A percentile compares a stretch with the other conserved stretches of the same genome.
phyloP scores from a whole-genome alignment of 495 filamentous ascomycete species.

The Evansstolkia leycettana region DNA sequence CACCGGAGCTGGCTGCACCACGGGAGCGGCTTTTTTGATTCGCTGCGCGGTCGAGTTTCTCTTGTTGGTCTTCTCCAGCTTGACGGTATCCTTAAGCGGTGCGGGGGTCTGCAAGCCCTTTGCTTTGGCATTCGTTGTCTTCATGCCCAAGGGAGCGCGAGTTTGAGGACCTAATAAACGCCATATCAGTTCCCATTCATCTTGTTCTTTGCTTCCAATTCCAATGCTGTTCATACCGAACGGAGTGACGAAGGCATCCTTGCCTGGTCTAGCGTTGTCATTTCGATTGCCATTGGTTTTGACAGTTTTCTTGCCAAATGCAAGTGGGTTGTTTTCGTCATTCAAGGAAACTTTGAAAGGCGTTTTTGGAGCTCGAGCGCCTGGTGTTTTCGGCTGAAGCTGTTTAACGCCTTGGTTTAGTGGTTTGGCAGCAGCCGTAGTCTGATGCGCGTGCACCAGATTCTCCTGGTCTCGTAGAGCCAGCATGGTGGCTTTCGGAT shows the following conservation, averaged over 20 bases:
- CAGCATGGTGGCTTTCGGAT: constrained; percentile 46
- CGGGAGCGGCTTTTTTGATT: constrained; percentile 29
- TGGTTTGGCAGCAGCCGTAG: constrained; percentile 65
- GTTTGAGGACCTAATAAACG: constrained; percentile 44
- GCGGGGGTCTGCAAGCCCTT: constrained; percentile 54
- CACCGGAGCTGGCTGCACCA: constrained; percentile 20
- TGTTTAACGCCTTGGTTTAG: constrained; percentile 54
- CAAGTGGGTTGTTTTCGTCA: constrained; percentile 69
- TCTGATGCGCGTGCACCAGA: constrained; percentile 61
- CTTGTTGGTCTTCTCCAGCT: constrained; percentile 34
- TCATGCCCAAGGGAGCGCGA: constrained; percentile 76
- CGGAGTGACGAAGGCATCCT: constrained; percentile 71
- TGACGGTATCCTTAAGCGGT: constrained; percentile 29
- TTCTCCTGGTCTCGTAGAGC: constrained; percentile 88
- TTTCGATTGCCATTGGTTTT: constrained; percentile 51
- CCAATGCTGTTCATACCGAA: constrained; percentile 46
- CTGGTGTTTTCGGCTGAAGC: constrained; percentile 66
- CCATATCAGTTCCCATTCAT: constrained; percentile 2
- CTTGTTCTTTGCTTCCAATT: no score
- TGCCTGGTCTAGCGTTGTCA: constrained; percentile 51
- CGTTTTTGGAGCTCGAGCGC: constrained; percentile 64
- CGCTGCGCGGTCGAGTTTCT: constrained; percentile 40
- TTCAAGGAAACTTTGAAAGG: constrained; percentile 74
- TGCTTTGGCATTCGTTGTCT: constrained; percentile 91
- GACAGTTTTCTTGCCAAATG: constrained; percentile 51